A percentile compares a stretch with the other conserved stretches of the same genome.
These are phyloP conservation scores for Dendrostoma leiphaemia DNA, from an alignment of 2,329 filamentous ascomycete species.

Conservation along the genomic window DNA sequence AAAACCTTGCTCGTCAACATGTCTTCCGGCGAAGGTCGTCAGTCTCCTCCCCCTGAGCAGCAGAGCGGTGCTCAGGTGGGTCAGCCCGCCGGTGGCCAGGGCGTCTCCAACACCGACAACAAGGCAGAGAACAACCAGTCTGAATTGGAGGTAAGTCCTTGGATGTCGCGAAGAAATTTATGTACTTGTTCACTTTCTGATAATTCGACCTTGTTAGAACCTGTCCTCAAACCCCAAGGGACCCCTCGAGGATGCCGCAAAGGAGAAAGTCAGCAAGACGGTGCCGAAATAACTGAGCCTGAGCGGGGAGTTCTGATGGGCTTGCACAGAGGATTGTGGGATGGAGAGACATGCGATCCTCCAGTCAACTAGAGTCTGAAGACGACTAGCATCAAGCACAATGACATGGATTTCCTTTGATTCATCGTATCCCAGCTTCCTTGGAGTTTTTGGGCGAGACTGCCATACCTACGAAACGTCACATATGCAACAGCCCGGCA, in stretches of 20 bases:
- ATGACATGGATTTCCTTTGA: neutral
- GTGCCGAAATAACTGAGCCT: constrained; percentile 11
- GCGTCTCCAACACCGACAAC: constrained; percentile 53
- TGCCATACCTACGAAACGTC: neutral
- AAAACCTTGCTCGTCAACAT: no score
- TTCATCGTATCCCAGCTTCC: neutral
- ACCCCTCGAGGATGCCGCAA: constrained; percentile 57
- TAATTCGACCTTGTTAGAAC: constrained; percentile 31
- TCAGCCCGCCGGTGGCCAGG: constrained; percentile 55
- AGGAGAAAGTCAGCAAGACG: constrained; percentile 60
- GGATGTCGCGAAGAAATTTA: constrained; percentile 19
- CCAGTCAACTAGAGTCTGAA: neutral
- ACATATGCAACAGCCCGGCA: neutral
- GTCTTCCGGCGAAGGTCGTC: constrained; percentile 63
- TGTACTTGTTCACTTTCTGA: neutral
- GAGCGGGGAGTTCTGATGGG: neutral
- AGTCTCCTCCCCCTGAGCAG: constrained; percentile 73
- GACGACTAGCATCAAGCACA: neutral
- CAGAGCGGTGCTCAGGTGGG: constrained; percentile 65
- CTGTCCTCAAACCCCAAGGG: constrained; percentile 66
- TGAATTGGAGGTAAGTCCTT: constrained; percentile 45
- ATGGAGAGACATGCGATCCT: neutral
- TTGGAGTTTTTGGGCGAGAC: neutral
- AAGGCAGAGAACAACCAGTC: constrained; percentile 52
- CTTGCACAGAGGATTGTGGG: neutral